phyloP scores from a whole-genome alignment of 1,284 basidiomycete species.

The Ustilago loliicola region DNA sequence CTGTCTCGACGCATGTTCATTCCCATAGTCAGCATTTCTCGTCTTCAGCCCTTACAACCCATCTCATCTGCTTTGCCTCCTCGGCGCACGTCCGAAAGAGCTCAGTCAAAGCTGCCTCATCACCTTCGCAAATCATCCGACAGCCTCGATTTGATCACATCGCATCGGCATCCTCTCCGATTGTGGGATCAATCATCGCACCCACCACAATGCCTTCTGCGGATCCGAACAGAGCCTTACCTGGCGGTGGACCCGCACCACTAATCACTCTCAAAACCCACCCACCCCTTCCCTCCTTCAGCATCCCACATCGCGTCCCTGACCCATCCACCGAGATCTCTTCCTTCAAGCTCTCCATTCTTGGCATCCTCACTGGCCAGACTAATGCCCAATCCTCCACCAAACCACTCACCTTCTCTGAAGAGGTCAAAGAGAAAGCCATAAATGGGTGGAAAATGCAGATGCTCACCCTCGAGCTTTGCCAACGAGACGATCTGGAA shows the following conservation, averaged over 20 bases:
- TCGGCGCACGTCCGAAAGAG: not conserved
- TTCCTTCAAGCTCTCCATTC: slow-evolving; percentile 61
- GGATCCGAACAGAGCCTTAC: slow-evolving; percentile 25
- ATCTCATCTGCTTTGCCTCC: not conserved
- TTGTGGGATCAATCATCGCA: not conserved
- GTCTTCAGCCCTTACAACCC: not conserved
- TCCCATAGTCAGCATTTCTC: not conserved
- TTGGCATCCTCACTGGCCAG: slow-evolving; percentile 65
- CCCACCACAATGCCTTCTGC: slow-evolving; percentile 32
- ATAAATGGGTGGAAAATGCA: slow-evolving; percentile 68
- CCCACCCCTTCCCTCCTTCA: slow-evolving; percentile 62
- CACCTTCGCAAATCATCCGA: not conserved
- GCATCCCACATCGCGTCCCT: slow-evolving; percentile 64
- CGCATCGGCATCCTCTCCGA: slow-evolving; percentile 10
- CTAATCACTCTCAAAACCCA: slow-evolving; percentile 58
- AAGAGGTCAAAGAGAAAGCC: slow-evolving; percentile 65
- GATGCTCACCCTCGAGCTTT: slow-evolving; percentile 66
- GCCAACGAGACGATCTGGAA: slow-evolving; percentile 59
- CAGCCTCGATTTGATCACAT: not conserved
- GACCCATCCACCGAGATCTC: slow-evolving; percentile 55
- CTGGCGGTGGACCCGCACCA: slow-evolving; percentile 50
- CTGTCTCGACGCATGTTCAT: not conserved
- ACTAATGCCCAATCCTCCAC: slow-evolving; percentile 44
- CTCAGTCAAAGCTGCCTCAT: not conserved
- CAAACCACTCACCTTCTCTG: slow-evolving; percentile 58